These are phyloP conservation scores for Acrasis kona DNA, from an alignment of 78 protist species.

Conservation along the genomic window DNA sequence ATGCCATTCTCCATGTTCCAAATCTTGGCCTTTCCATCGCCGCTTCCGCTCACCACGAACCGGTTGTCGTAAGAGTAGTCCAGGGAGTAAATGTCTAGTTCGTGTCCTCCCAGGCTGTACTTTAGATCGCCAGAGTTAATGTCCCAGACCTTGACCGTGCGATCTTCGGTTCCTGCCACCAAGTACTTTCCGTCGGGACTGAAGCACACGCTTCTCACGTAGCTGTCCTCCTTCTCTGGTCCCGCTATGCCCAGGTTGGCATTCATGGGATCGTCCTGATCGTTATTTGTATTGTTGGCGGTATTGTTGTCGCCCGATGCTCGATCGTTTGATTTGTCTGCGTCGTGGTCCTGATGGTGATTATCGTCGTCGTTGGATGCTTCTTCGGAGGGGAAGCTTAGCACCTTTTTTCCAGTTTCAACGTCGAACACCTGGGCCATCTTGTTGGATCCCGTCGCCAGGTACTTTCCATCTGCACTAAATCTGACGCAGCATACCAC, in stretches of 20 bases:
- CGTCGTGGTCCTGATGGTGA: no score
- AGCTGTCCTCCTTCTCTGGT: conserved; percentile 54
- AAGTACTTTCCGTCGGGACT: conserved; percentile 66
- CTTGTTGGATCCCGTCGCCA: conserved; percentile 80
- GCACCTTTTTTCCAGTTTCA: conserved; percentile 57
- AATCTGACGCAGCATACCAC: conserved; percentile 82
- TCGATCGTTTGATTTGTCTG: no score
- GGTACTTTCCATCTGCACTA: conserved; percentile 47
- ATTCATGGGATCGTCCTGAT: no score
- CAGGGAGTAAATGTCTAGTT: conserved; percentile 71
- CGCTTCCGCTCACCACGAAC: conserved; percentile 68
- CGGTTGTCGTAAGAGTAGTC: conserved; percentile 68
- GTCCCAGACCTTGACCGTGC: conserved; percentile 37
- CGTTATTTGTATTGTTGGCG: no score
- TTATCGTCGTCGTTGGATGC: conserved; percentile 22
- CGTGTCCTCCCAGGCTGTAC: conserved; percentile 56
- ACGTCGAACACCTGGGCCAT: conserved; percentile 68
- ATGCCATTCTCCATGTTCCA: conserved; percentile 58
- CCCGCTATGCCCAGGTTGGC: no score
- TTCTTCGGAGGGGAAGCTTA: conserved; percentile 21
- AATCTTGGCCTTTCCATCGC: conserved; percentile 66
- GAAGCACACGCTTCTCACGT: conserved; percentile 73
- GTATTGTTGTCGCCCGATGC: no score
- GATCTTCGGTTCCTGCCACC: conserved; percentile 74
- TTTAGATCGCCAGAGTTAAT: not conserved